These are phyloP conservation scores for Metschnikowia vanudenii DNA, from an alignment of 805 yeast species.

Conservation along the genomic window DNA sequence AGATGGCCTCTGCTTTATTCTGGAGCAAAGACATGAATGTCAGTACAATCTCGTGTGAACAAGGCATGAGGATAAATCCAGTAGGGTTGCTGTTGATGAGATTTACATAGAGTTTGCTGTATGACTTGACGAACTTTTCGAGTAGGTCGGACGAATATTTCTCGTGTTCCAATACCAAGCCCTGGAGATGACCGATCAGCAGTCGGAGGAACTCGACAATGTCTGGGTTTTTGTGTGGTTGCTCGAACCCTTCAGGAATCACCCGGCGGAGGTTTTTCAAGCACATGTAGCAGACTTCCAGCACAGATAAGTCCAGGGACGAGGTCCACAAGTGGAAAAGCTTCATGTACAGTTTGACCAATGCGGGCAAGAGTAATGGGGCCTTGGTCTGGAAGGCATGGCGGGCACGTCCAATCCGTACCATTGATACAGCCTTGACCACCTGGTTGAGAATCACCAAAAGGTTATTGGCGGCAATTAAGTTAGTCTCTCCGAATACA, in stretches of 20 bases:
- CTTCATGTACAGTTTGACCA: constrained; percentile 57
- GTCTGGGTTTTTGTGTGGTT: constrained; percentile 58
- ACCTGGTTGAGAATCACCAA: constrained; percentile 73
- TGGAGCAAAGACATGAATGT: constrained; percentile 60
- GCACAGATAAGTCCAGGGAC: constrained; percentile 47
- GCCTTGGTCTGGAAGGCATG: constrained; percentile 74
- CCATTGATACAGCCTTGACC: constrained; percentile 68
- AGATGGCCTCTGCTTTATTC: constrained; percentile 62
- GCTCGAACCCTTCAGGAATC: constrained; percentile 72
- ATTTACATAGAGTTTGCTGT: constrained; percentile 68
- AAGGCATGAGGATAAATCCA: constrained; percentile 66
- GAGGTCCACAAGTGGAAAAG: constrained; percentile 65
- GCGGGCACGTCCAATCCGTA: constrained; percentile 79
- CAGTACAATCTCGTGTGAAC: constrained; percentile 58
- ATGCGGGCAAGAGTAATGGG: constrained; percentile 57
- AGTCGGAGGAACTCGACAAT: constrained; percentile 60
- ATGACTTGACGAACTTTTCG: constrained; percentile 72
- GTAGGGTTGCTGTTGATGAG: constrained; percentile 62
- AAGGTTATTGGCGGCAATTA: constrained; percentile 58
- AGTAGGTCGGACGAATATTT: constrained; percentile 46
- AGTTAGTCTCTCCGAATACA: constrained; percentile 37
- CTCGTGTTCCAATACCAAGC: constrained; percentile 54
- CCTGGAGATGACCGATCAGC: constrained; percentile 58
- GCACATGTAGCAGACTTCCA: constrained; percentile 76
- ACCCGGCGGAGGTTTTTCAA: constrained; percentile 73